Evolutionary conservation across 768 basidiomycete genomes (phyloP).

Genomic region (Saitozyma sp.): DNA sequence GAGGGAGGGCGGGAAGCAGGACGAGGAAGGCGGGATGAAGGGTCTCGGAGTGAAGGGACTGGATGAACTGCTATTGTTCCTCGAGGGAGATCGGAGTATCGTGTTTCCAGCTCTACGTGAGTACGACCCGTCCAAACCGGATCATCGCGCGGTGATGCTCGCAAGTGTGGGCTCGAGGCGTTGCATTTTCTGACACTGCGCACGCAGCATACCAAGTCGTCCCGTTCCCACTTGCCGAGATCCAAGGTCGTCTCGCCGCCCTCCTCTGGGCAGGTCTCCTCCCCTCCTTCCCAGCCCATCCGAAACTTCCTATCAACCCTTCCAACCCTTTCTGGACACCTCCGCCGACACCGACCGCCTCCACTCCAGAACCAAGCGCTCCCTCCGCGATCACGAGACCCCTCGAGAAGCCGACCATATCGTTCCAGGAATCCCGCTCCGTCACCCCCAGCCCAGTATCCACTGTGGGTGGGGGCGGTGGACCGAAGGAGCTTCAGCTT

Average conservation of each 20-base stretch:
- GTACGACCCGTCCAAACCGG: constrained; percentile 1
- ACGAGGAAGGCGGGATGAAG: constrained; percentile 39
- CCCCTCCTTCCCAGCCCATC: constrained; percentile 34
- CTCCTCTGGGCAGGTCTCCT: constrained; percentile 46
- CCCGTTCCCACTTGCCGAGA: constrained; percentile 76
- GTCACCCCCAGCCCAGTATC: not conserved
- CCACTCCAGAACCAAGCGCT: not conserved
- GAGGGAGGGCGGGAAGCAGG: constrained; percentile 32
- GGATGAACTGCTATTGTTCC: constrained; percentile 52
- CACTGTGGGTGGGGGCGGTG: not conserved
- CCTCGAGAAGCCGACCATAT: not conserved
- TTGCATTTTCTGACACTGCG: not conserved
- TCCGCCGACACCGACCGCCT: constrained; percentile 10
- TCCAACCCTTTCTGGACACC: constrained; percentile 33
- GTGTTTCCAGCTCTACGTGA: constrained; percentile 50
- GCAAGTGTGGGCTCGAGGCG: too few species aligned
- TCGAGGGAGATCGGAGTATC: constrained; percentile 48
- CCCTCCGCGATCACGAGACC: not conserved
- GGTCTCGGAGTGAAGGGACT: constrained; percentile 47
- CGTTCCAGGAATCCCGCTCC: constrained; percentile 1
- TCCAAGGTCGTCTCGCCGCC: constrained; percentile 62
- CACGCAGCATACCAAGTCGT: constrained; percentile 56
- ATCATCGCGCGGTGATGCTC: not conserved
- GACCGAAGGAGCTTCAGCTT: not conserved
- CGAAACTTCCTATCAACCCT: constrained; percentile 29